Percentiles rank a stretch among this genome's conserved stretches.
Evolutionary conservation across 2,329 filamentous ascomycete genomes (phyloP).

Genomic region (Fusarium tuaranense): DNA sequence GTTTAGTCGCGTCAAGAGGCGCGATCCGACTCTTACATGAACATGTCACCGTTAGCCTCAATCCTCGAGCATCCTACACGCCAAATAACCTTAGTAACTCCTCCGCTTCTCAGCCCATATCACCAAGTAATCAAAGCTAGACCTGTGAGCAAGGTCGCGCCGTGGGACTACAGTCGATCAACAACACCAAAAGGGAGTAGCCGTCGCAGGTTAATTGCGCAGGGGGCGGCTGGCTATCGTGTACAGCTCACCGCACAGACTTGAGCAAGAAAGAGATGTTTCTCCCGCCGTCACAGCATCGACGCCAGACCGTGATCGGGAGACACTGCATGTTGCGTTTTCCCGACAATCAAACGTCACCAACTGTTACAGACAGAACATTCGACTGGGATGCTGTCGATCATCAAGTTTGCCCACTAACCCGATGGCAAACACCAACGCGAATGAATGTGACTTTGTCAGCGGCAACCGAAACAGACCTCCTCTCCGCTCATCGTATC

Average conservation of each 20-base stretch:
- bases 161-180: background rate
- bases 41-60: background rate
- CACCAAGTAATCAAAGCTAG: conserved; percentile 18
- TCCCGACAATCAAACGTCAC: conserved; percentile 29
- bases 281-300: conserved; percentile 16
- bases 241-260: conserved; percentile 8
- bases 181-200: conserved; percentile 8
- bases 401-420: background rate
- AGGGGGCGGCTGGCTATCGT: conserved; percentile 9
- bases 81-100: background rate
- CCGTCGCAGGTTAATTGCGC: conserved; percentile 32
- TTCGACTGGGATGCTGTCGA: conserved; percentile 1
- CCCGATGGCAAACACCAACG: background rate
- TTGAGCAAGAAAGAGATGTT: background rate
- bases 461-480: conserved; percentile 18
- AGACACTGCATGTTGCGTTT: conserved; percentile 33
- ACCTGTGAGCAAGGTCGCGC: conserved; percentile 7
- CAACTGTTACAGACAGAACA: conserved; percentile 24
- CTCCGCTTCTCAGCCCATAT: conserved; percentile 14
- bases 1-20: background rate
- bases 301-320: conserved; percentile 11
- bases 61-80: conserved; percentile 6
- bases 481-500: background rate
- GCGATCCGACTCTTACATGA: background rate
- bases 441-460: background rate